These are phyloP conservation scores for Trichomonas vaginalis DNA, from an alignment of 208 protist genomes.

Conservation along the genomic window DNA sequence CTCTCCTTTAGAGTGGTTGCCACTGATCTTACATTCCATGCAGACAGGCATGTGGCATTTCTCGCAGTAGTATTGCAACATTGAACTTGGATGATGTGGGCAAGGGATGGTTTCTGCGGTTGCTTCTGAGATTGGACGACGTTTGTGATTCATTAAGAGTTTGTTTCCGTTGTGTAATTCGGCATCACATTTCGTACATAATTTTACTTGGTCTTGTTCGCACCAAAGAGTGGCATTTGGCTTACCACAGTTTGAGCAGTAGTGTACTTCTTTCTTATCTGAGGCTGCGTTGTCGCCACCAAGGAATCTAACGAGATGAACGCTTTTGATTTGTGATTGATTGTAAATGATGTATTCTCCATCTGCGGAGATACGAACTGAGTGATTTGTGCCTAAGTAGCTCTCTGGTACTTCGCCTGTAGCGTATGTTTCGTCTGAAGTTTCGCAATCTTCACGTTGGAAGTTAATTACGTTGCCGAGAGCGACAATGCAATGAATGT, in stretches of 20 bases:
- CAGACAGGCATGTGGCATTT: neutral
- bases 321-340: neutral
- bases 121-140: neutral
- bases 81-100: neutral
- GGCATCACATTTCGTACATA: neutral
- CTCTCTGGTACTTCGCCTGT: no score
- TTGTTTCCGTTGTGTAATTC: neutral
- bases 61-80: neutral
- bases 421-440: neutral
- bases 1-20: neutral
- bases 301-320: neutral
- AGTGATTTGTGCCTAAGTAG: neutral
- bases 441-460: neutral
- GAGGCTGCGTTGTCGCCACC: neutral
- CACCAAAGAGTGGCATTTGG: neutral
- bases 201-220: neutral
- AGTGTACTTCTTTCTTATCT: neutral
- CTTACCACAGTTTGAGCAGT: neutral
- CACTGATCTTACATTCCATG: neutral
- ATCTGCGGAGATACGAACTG: neutral
- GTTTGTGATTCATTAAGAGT: neutral
- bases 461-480: neutral
- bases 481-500: neutral
- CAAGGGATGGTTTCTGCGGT: neutral
- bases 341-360: neutral